Evolutionary conservation across 2,329 filamentous ascomycete species (phyloP).

Genomic region (Curvularia verruculosa): DNA sequence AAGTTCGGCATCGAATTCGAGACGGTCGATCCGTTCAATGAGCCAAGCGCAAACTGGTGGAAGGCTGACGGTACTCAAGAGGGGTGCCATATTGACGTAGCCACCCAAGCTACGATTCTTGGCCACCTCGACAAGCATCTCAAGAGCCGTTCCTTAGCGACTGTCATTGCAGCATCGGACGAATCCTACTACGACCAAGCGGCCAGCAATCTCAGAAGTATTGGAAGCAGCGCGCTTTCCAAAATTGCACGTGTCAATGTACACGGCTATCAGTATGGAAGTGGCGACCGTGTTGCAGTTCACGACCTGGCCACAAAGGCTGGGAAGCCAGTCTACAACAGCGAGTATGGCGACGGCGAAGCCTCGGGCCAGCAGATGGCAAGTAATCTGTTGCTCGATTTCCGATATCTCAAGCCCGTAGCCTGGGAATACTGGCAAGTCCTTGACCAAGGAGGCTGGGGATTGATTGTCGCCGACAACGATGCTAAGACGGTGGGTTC

Average conservation of each 20-base stretch:
- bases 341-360: constrained; percentile 13
- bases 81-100: constrained; percentile 12
- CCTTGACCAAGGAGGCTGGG: constrained; percentile 12
- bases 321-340: constrained; percentile 11
- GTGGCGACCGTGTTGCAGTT: constrained; percentile 10
- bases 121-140: constrained; percentile 9
- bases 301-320: constrained; percentile 3
- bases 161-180: constrained; percentile 12
- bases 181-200: constrained; percentile 19
- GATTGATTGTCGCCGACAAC: constrained; percentile 11
- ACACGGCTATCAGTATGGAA: constrained; percentile 12
- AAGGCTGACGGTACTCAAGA: constrained; percentile 17
- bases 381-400: constrained; percentile 7
- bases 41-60: constrained; percentile 18
- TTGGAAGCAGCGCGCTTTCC: constrained; percentile 13
- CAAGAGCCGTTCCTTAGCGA: constrained; percentile 5
- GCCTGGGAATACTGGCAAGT: constrained; percentile 17
- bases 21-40: constrained; percentile 14
- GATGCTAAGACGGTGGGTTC: constrained; percentile 12
- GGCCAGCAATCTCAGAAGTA: constrained; percentile 4
- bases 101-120: constrained; percentile 13
- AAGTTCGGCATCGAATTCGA: constrained; percentile 12
- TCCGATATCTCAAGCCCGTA: constrained; percentile 11
- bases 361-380: constrained; percentile 8
- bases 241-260: constrained; percentile 12